Evolutionary conservation across 2,329 filamentous ascomycete genomes (phyloP), one percentile per base, ranked within the genome.

Genomic region (Talaromyces sp.): DNA sequence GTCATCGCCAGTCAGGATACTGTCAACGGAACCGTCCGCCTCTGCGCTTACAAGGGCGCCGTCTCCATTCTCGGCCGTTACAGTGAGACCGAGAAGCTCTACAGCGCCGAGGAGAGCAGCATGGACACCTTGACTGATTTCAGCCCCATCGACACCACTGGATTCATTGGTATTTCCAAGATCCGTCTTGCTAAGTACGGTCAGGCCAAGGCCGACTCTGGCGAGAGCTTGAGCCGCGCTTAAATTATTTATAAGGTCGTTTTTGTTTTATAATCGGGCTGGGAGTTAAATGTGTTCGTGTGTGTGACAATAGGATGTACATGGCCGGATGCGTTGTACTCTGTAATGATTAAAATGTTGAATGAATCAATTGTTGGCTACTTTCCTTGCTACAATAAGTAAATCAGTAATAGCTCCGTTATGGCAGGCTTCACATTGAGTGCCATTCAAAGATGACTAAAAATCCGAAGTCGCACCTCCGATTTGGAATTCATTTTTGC

Each of bases 121-220:
- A 90, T 91, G 88, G 90, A 92, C 74, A 87, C 87, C 69, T 84
- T 91, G 69, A 87, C 85, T 70, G 86, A 87, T 78, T 91, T 91
- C 74, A 82, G 82, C 70, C 88, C 89, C 19, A 80, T 81, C 67
- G 88, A 90, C 72, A 89, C 88, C 49, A 88, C 86, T 47, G 87
- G 87, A 37, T 89, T 89, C 79, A 87, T 78, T 72, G 75, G 73
- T 67, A 75, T 80, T 67, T 74, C 63, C 35, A 65, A 62, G 70
- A 67, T 73, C 64, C 59, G 68, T 63, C 60, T 61, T 2, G 60
- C 50, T 15, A 81, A 81, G 73, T 82, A 80, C 69, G 79, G 79
- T 45, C 73, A 74, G 69, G 71, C 71, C 69, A 79, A 79, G 73
- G 73, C 72, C 17, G 76, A 76, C 56, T 70, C 70, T 47, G 76